Evolutionary conservation across 208 protist genomes (phyloP).

Genomic region (Balamuthia mandrillaris): DNA sequence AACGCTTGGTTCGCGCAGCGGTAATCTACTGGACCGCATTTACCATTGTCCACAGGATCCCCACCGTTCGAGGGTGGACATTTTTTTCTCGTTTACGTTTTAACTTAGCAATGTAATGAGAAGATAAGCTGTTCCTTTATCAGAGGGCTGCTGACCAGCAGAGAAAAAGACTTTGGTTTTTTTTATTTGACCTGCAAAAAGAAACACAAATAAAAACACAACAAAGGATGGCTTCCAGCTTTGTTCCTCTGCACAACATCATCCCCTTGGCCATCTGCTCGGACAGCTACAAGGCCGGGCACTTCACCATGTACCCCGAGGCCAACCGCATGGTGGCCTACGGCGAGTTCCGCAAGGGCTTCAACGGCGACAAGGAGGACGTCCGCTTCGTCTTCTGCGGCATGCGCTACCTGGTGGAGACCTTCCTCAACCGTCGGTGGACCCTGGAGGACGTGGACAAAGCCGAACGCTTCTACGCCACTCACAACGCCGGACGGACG

Average conservation of each 20-base stretch:
- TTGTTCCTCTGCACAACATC: not conserved
- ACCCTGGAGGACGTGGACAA: conserved; percentile 41
- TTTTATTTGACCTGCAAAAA: no score
- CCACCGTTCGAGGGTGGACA: no score
- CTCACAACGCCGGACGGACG: conserved; percentile 44
- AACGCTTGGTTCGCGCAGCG: no score
- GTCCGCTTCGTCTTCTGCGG: conserved; percentile 55
- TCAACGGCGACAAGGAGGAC: conserved; percentile 39
- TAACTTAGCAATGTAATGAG: no score
- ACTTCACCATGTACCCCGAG: conserved; percentile 32
- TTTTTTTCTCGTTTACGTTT: no score
- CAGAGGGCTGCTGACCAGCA: no score
- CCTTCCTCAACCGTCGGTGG: conserved; percentile 43
- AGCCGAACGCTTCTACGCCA: conserved; percentile 40
- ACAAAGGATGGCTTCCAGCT: no score
- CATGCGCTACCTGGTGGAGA: conserved; percentile 48
- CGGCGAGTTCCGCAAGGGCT: conserved; percentile 50
- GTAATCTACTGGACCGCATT: no score
- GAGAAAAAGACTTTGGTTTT: no score
- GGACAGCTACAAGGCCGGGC: conserved; percentile 37
- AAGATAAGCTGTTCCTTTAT: no score
- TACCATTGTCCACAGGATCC: no score
- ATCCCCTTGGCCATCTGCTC: not conserved
- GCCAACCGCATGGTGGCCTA: conserved; percentile 26
- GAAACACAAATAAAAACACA: no score